Evolutionary conservation across 2,329 filamentous ascomycete genomes (phyloP).

Genomic region (Talaromyces sp.): DNA sequence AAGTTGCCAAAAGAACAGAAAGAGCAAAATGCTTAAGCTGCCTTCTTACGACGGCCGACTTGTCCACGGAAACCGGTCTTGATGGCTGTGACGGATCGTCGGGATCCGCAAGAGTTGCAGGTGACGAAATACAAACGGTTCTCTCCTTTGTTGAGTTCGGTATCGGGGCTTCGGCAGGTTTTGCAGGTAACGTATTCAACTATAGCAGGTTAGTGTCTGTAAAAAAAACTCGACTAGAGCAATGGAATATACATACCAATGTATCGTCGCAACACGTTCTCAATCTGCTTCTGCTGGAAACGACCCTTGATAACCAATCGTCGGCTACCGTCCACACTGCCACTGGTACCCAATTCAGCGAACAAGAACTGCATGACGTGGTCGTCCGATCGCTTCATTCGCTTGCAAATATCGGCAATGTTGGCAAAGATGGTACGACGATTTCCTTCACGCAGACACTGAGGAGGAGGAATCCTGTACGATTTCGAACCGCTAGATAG

Average conservation of each 20-base stretch:
- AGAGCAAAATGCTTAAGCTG: conserved; percentile 29
- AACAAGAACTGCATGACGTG: conserved; percentile 97
- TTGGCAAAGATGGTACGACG: conserved; percentile 99
- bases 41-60: conserved; percentile 97
- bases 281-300: conserved; percentile 99
- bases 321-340: conserved; percentile 87
- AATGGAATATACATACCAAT: conserved; percentile 61
- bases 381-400: conserved; percentile 98
- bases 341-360: conserved; percentile 94
- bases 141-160: conserved; percentile 96
- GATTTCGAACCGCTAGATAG: conserved; percentile 82
- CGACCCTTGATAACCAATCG: conserved; percentile 97
- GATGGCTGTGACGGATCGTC: conserved; percentile 92
- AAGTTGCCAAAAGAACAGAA: conserved; percentile 5
- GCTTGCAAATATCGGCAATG: conserved; percentile 96
- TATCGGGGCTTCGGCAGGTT: conserved; percentile 91
- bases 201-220: conserved; percentile 26
- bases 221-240: background rate
- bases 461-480: conserved; percentile 98
- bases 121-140: conserved; percentile 99
- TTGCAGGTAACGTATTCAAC: conserved; percentile 99
- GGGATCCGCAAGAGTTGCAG: conserved; percentile 79
- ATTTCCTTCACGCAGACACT: conserved; percentile 99
- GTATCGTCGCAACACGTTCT: conserved; percentile 93
- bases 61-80: conserved; percentile 99